Conservation (phyloP, 2,329 filamentous ascomycete species). For the Drechslera avenae region DNA sequence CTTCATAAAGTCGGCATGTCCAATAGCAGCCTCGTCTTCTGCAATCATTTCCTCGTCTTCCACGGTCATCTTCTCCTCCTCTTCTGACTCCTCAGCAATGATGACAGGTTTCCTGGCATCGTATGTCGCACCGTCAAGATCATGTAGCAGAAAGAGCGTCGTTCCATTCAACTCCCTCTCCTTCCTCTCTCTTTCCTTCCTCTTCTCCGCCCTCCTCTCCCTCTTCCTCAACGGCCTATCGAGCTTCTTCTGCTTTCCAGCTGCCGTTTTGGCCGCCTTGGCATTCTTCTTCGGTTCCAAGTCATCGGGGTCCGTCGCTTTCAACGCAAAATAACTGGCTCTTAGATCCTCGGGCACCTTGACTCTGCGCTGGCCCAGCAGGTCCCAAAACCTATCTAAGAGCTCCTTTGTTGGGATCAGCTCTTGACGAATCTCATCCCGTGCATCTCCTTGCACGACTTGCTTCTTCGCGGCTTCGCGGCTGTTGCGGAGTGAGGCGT, state of each 20-base stretch:
- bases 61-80: too few relatives aligned
- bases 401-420: neutral
- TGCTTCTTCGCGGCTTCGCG: too few relatives aligned
- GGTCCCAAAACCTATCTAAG: neutral
- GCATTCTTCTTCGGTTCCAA: constrained; percentile 1
- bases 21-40: too few relatives aligned
- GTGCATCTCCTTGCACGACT: neutral
- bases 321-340: constrained; percentile 1
- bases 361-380: constrained; percentile 3
- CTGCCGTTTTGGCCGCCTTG: neutral
- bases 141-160: too few relatives aligned
- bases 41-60: too few relatives aligned
- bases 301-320: neutral
- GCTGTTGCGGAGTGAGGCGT: neutral
- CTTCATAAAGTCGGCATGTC: too few relatives aligned
- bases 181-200: neutral
- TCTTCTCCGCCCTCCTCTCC: neutral
- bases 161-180: too few relatives aligned
- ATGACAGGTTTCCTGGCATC: too few relatives aligned
- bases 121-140: too few relatives aligned
- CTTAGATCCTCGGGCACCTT: constrained; percentile 7
- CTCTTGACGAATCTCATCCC: constrained; percentile 5
- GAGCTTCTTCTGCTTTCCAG: neutral
- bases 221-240: neutral
- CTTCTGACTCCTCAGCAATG: too few relatives aligned